Conservation (phyloP, 768 basidiomycete genomes). For the Leucogyrophana mollusca region DNA sequence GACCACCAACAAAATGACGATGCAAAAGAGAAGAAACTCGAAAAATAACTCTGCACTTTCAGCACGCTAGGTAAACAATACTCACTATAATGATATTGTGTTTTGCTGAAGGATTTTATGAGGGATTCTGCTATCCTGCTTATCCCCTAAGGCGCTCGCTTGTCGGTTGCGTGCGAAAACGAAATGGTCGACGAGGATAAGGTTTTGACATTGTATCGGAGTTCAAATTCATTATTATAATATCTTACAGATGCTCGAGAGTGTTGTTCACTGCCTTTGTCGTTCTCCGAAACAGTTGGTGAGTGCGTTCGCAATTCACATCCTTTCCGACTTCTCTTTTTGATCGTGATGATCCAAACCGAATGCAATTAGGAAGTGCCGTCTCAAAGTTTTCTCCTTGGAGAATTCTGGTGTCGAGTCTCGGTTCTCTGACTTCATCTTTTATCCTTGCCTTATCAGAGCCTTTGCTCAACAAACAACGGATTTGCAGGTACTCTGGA, state of each 20-base stretch:
- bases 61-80: constrained; percentile 15
- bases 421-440: constrained; percentile 30
- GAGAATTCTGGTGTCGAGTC: constrained; percentile 30
- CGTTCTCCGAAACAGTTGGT: no score
- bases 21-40: constrained; percentile 14
- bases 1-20: constrained; percentile 7
- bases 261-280: no score
- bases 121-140: constrained; percentile 32
- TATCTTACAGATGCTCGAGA: neutral
- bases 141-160: constrained; percentile 35
- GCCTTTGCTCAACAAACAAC: no score
- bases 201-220: constrained; percentile 9
- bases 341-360: constrained; percentile 29
- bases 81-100: constrained; percentile 21
- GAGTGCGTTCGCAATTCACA: no score
- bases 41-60: neutral
- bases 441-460: neutral
- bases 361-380: constrained; percentile 38
- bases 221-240: no score
- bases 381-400: constrained; percentile 25
- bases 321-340: neutral
- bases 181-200: constrained; percentile 19
- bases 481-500: no score
- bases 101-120: constrained; percentile 18
- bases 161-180: constrained; percentile 33